These are phyloP conservation scores for Teratosphaeria viscida DNA, from an alignment of 2,329 filamentous ascomycete genomes.

Conservation along the genomic window DNA sequence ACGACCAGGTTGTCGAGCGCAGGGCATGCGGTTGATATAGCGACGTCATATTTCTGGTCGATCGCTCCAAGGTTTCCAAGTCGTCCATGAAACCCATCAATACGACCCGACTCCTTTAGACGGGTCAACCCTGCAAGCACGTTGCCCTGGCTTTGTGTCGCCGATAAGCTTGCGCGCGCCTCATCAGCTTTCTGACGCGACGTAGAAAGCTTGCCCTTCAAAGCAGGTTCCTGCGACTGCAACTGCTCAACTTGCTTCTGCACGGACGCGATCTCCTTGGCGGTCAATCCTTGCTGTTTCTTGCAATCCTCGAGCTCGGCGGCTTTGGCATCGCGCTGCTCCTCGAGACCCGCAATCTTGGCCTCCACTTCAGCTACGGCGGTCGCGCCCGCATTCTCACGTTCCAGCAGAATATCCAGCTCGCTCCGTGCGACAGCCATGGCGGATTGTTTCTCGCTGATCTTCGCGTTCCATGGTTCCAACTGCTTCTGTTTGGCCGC, in stretches of 20 bases:
- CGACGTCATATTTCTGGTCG: conserved; percentile 86
- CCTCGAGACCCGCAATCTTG: conserved; percentile 65
- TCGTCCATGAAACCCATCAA: conserved; percentile 92
- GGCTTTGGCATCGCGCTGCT: conserved; percentile 59
- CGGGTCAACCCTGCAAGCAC: conserved; percentile 88
- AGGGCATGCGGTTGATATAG: conserved; percentile 93
- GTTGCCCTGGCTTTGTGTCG: conserved; percentile 69
- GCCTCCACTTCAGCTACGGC: conserved; percentile 72
- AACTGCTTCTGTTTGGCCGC: conserved; percentile 83
- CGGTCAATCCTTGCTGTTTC: conserved; percentile 57
- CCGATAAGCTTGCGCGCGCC: conserved; percentile 78
- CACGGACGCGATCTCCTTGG: conserved; percentile 63
- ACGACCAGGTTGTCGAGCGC: conserved; percentile 93
- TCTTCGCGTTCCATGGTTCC: conserved; percentile 93
- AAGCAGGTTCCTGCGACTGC: conserved; percentile 64
- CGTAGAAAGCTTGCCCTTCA: conserved; percentile 76
- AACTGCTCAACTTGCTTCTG: conserved; percentile 64
- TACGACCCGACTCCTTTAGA: conserved; percentile 88
- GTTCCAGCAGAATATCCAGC: conserved; percentile 80
- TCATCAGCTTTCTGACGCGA: conserved; percentile 93
- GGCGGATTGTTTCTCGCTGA: conserved; percentile 88
- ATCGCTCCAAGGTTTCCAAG: conserved; percentile 91
- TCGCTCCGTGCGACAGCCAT: conserved; percentile 94
- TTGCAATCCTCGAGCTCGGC: conserved; percentile 68
- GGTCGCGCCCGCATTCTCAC: conserved; percentile 75